These are phyloP conservation scores for Suhomyces kilbournensis DNA, from an alignment of 805 yeast genomes.

Conservation along the genomic window DNA sequence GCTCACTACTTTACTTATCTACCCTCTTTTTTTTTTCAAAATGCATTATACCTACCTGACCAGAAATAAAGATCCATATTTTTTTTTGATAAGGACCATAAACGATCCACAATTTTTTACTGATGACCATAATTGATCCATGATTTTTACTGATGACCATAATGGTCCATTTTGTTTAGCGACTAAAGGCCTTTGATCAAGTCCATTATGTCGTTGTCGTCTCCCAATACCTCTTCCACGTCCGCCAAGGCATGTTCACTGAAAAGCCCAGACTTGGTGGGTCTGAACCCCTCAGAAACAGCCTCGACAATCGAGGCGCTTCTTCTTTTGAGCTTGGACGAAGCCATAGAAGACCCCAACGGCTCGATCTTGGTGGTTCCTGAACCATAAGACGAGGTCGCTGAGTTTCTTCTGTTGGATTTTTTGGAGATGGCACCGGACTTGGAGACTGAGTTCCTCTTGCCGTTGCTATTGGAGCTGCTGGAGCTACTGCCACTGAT, in stretches of 20 bases:
- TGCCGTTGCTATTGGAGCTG: background rate
- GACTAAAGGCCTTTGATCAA: conserved; percentile 28
- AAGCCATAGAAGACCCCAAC: background rate
- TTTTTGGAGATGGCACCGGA: conserved; percentile 3
- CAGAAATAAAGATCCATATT: background rate
- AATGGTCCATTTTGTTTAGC: background rate
- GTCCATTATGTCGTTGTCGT: conserved; percentile 45
- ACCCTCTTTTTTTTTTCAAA: background rate
- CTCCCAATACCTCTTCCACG: conserved; percentile 67
- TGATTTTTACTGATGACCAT: too few relatives aligned
- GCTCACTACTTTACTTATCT: background rate
- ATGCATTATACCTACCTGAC: background rate
- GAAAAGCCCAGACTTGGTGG: conserved; percentile 73
- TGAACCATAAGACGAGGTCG: conserved; percentile 1
- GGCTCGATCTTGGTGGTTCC: conserved; percentile 3
- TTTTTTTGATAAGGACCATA: too few relatives aligned
- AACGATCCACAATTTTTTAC: too few relatives aligned
- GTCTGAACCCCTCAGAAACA: conserved; percentile 69
- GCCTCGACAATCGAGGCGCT: conserved; percentile 73
- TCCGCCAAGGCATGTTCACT: conserved; percentile 72
- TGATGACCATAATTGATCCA: too few relatives aligned
- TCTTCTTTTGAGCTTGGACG: conserved; percentile 43
- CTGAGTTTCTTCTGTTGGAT: conserved; percentile 3
- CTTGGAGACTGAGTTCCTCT: conserved; percentile 7
- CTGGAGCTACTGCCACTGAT: background rate